Percentiles rank a stretch among this genome's conserved stretches.
Evolutionary conservation across 129 eudicot genomes (phyloP).

Genomic region (Lactuca sativa): DNA sequence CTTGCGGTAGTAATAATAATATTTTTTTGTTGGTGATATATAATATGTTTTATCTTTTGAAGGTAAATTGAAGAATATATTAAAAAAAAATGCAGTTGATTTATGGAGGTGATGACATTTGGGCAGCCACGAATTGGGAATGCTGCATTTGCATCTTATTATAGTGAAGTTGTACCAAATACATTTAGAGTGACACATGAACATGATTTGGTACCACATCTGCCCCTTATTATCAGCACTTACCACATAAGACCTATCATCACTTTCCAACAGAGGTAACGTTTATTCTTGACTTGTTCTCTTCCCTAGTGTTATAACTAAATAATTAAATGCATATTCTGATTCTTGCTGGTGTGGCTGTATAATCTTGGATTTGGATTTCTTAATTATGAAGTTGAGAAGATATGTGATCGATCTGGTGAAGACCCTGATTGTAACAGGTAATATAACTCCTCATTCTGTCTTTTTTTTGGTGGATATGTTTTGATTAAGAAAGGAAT

Average conservation of each 20-base stretch:
- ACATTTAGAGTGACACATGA: conserved; percentile 83
- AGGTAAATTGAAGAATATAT: conserved; percentile 7
- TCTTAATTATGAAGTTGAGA: conserved; percentile 66
- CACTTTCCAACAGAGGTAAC: conserved; percentile 97
- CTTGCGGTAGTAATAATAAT: conserved; percentile 50
- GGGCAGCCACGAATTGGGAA: conserved; percentile 98
- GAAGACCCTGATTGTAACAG: conserved; percentile 97
- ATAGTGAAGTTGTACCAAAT: conserved; percentile 63
- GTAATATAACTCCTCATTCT: conserved; percentile 27
- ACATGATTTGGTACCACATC: conserved; percentile 91
- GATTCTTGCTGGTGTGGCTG: conserved; percentile 72
- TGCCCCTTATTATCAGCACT: conserved; percentile 88
- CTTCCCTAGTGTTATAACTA: too few relatives aligned
- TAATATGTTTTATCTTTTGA: not conserved
- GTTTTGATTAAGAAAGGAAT: not conserved
- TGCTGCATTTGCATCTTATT: conserved; percentile 84
- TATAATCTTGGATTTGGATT: conserved; percentile 56
- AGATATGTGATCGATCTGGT: conserved; percentile 86
- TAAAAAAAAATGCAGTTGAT: conserved; percentile 46
- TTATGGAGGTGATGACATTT: conserved; percentile 74
- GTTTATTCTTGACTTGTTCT: not conserved
- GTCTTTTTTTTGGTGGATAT: not conserved
- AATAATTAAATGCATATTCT: too few relatives aligned
- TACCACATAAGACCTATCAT: conserved; percentile 80
- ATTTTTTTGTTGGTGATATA: not conserved